These are phyloP conservation scores for Naganishia kalamii DNA, from an alignment of 768 basidiomycete genomes.

Conservation along the genomic window DNA sequence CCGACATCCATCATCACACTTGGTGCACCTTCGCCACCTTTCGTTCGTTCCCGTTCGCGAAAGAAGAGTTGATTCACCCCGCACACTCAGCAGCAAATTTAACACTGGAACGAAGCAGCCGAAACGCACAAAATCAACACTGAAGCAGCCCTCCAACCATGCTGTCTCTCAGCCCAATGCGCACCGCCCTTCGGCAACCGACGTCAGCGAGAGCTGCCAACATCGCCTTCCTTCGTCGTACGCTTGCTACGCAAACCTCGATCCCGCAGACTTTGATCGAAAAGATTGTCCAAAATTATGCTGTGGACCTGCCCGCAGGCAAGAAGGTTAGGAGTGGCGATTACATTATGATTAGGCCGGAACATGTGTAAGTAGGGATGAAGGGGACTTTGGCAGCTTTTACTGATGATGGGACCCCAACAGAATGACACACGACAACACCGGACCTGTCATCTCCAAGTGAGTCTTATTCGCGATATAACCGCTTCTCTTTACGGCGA, in stretches of 20 bases:
- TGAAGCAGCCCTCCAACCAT: background rate
- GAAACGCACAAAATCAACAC: background rate
- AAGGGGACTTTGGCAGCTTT: background rate
- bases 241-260: constrained; percentile 15
- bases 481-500: background rate
- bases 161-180: background rate
- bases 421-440: constrained; percentile 66
- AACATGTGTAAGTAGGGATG: constrained; percentile 61
- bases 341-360: constrained; percentile 98
- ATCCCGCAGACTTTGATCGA: constrained; percentile 76
- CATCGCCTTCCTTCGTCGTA: constrained; percentile 8
- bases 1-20: background rate
- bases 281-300: constrained; percentile 95
- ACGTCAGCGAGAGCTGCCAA: background rate
- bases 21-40: background rate
- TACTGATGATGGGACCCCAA: background rate
- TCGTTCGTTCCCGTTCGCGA: background rate
- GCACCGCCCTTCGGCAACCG: constrained; percentile 2
- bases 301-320: constrained; percentile 75
- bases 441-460: constrained; percentile 97
- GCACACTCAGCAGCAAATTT: background rate
- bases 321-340: constrained; percentile 85
- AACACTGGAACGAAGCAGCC: background rate
- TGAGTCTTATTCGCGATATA: constrained; percentile 48
- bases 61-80: background rate